Base-by-base conservation (phyloP, 2,329 filamentous ascomycete species). In the Rhynchosporium agropyri region DNA sequence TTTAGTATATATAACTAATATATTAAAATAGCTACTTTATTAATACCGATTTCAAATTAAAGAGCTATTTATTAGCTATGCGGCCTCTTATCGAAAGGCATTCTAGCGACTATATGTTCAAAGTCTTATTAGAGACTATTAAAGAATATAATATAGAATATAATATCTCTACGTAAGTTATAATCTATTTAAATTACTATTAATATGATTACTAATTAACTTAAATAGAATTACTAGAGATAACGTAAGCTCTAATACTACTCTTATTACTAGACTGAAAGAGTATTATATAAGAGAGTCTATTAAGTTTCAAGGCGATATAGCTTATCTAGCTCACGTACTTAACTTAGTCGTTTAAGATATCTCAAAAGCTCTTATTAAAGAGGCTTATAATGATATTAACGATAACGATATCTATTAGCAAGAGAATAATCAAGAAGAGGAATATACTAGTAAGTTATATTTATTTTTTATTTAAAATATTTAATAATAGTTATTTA, bases 21-120 rank as follows among this genome's bases (percentile, higher is more conserved):
- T 46, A 46, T 46, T 46, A 46, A 46, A 20, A 7, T 46, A 46
- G 43, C 26, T 20, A 46, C 26, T 46, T 46, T 46, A 46, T 46
- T 20, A 46, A 46, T 13, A 46, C 8, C 43, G 43, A 46, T 9
- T 46, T 46, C 13, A 46, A 46, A 46, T 46, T 46, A 20, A 46
- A 46, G 26, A 46, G 43, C 43, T 46, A 46, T 46, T 46, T 43
- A 43, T n/a, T n/a, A n/a, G n/a, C n/a, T n/a, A n/a, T n/a, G n/a
- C n/a, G n/a, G n/a, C n/a, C n/a, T n/a, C n/a, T n/a, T n/a, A n/a
- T n/a, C n/a, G n/a, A n/a, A n/a, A n/a, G n/a, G n/a, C n/a, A 46
- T 28, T 46, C 45, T 15, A 8, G 45, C 5, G 45, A 3, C 28
- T 46, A 46, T 46, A 43, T 43, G 13, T 43, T 43, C 20, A 12